These are phyloP conservation scores for Bryum argenteum DNA, from an alignment of 225 moss, liverwort and hornwort genomes.

Conservation along the genomic window DNA sequence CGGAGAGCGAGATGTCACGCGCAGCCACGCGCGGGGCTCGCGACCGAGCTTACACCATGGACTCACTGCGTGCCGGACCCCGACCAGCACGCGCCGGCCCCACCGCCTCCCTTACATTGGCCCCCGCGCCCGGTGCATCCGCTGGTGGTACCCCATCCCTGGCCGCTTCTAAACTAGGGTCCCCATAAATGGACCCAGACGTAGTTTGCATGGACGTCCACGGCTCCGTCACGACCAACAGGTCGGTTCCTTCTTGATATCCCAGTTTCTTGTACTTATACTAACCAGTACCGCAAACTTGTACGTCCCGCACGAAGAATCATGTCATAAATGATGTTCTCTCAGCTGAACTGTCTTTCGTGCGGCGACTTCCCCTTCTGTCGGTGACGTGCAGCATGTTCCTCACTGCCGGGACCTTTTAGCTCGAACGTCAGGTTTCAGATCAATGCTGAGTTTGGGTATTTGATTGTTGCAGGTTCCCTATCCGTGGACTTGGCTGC, in stretches of 20 bases:
- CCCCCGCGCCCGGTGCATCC: slow-evolving; percentile 21
- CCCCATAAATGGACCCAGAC: too few relatives aligned
- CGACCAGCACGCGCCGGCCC: slow-evolving; percentile 19
- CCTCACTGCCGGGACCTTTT: not conserved
- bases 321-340: slow-evolving; percentile 12
- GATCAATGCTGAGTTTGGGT: not conserved
- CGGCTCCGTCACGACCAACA: not conserved
- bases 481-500: not conserved
- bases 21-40: slow-evolving; percentile 13
- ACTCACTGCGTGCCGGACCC: slow-evolving; percentile 26
- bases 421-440: too few relatives aligned
- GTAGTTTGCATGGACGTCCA: not conserved
- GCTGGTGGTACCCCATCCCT: slow-evolving; percentile 23
- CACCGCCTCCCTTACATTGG: slow-evolving; percentile 16
- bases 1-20: slow-evolving; percentile 15
- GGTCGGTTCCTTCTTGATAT: not conserved
- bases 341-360: not conserved
- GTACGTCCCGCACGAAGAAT: not conserved
- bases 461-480: slow-evolving; percentile 8
- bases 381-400: slow-evolving; percentile 10
- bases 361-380: not conserved
- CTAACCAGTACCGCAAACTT: not conserved
- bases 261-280: not conserved
- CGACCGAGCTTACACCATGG: not conserved
- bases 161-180: not conserved